Conservation (phyloP, 192 early-diverging fungal genomes). For the Umbelopsis ramanniana region DNA sequence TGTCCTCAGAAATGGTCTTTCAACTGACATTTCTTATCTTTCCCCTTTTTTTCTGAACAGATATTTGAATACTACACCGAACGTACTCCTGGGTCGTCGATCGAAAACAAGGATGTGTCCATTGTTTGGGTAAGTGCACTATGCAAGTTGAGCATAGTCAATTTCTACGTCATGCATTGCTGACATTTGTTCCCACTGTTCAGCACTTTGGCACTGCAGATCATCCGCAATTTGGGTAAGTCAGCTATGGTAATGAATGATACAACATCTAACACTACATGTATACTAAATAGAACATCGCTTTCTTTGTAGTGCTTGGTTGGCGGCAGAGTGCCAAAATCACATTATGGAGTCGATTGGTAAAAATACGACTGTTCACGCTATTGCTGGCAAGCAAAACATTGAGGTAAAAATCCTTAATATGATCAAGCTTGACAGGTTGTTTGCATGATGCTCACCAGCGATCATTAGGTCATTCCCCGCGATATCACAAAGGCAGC, state of each 20-base stretch:
- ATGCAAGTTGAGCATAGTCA: too few relatives aligned
- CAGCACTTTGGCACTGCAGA: conserved; percentile 36
- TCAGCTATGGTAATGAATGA: conserved; percentile 10
- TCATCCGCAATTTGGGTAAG: conserved; percentile 38
- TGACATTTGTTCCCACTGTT: not conserved
- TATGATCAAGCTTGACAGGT: too few relatives aligned
- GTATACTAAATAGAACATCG: not conserved
- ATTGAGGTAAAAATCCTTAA: conserved; percentile 50
- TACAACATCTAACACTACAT: not conserved
- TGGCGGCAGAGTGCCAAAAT: conserved; percentile 84
- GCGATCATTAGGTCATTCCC: conserved; percentile 55
- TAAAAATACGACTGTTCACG: conserved; percentile 70
- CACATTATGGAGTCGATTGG: conserved; percentile 77
- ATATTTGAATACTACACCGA: conserved; percentile 86
- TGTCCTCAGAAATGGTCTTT: too few relatives aligned
- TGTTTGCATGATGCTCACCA: too few relatives aligned
- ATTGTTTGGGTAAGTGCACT: conserved; percentile 68
- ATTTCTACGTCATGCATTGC: not conserved
- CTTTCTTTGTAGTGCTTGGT: conserved; percentile 57
- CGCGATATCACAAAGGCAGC: conserved; percentile 72
- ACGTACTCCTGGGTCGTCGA: conserved; percentile 77
- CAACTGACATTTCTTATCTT: not conserved
- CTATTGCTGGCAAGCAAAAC: conserved; percentile 65
- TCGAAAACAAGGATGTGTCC: conserved; percentile 74
- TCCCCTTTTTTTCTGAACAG: conserved; percentile 17